These are phyloP conservation scores for Globisporangium yorkense DNA, from an alignment of 352 stramenopile species.

Conservation along the genomic window DNA sequence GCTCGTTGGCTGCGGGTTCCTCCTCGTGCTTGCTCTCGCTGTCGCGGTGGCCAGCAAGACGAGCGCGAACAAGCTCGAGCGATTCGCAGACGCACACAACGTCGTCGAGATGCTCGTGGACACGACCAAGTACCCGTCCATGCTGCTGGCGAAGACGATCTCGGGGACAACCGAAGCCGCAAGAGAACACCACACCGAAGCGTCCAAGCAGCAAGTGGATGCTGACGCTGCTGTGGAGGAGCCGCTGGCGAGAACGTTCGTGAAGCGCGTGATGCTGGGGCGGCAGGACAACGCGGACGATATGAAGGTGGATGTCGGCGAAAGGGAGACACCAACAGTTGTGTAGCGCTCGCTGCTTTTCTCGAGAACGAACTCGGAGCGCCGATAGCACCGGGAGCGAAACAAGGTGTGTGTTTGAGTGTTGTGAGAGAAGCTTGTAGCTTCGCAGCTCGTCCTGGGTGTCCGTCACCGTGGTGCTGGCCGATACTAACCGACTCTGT, in stretches of 20 bases:
- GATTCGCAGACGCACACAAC: slow-evolving; percentile 1
- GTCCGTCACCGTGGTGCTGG: too few species aligned
- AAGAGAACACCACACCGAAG: not conserved
- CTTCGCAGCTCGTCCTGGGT: too few species aligned
- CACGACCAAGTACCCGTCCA: not conserved
- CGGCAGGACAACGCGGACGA: not conserved
- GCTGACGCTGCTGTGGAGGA: not conserved
- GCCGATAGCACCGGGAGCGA: too few species aligned
- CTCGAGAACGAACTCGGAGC: too few species aligned
- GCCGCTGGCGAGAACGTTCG: not conserved
- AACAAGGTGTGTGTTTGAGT: too few species aligned
- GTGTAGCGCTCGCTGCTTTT: not conserved
- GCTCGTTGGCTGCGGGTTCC: slow-evolving; percentile 1
- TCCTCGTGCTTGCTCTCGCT: not conserved
- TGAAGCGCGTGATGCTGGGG: not conserved
- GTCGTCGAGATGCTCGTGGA: slow-evolving; percentile 2
- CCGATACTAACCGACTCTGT: too few species aligned
- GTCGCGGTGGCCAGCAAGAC: not conserved
- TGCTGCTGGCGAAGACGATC: slow-evolving; percentile 7
- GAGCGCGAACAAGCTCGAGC: not conserved
- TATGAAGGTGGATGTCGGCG: too few species aligned
- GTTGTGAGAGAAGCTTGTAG: too few species aligned
- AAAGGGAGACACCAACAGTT: not conserved
- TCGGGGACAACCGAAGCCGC: not conserved
- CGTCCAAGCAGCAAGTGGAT: not conserved